These are phyloP conservation scores for Lichtheimia hyalospora DNA, from an alignment of 371 early-diverging fungal genomes.

Conservation along the genomic window DNA sequence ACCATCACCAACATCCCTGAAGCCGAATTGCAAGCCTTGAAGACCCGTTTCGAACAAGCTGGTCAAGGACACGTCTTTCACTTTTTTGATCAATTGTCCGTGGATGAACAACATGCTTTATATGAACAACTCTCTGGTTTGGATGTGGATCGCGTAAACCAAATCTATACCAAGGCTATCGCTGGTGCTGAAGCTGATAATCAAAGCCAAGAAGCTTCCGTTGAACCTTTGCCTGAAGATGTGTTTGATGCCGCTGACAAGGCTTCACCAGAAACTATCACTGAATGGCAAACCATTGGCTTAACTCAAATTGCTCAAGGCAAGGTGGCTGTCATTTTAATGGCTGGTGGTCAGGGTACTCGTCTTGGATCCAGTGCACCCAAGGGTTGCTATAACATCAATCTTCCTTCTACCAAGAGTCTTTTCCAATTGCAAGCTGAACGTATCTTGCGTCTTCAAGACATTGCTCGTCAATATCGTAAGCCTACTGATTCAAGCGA, in stretches of 20 bases:
- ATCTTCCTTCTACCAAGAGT: conserved; percentile 81
- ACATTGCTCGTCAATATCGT: conserved; percentile 59
- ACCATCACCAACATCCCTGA: conserved; percentile 26
- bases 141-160: conserved; percentile 81
- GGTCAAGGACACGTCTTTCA: conserved; percentile 91
- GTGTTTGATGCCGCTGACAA: conserved; percentile 76
- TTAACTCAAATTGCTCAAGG: conserved; percentile 77
- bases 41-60: conserved; percentile 66
- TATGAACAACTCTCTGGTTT: conserved; percentile 67
- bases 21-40: conserved; percentile 49
- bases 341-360: conserved; percentile 93
- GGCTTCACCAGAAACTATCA: conserved; percentile 53
- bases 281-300: conserved; percentile 77
- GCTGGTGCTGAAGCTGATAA: conserved; percentile 47
- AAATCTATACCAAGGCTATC: conserved; percentile 75
- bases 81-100: conserved; percentile 70
- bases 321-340: conserved; percentile 92
- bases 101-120: conserved; percentile 58
- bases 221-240: conserved; percentile 79
- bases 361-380: conserved; percentile 86
- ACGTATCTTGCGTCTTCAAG: conserved; percentile 84
- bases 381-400: conserved; percentile 93
- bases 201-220: conserved; percentile 33
- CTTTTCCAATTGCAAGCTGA: conserved; percentile 94
- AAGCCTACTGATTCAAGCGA: conserved; percentile 24